phyloP scores from a whole-genome alignment of 257 asterid genomes.

The Anisodus tanguticus region DNA sequence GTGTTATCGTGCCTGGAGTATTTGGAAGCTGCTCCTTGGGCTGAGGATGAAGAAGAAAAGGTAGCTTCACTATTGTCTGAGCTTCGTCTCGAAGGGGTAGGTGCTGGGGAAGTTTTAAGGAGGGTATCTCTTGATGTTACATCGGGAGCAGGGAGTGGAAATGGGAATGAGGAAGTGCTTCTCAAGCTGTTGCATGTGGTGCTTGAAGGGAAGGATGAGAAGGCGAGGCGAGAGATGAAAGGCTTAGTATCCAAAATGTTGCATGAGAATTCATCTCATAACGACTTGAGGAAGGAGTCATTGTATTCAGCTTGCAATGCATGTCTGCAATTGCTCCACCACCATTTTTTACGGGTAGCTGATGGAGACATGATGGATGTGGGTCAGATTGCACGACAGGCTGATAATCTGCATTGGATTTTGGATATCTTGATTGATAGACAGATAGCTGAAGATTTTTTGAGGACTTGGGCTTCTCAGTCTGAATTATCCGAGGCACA shows the following conservation, averaged over 20 bases:
- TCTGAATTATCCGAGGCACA: conserved; percentile 64
- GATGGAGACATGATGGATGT: conserved; percentile 54
- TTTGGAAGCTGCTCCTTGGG: conserved; percentile 99
- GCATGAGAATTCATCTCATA: conserved; percentile 75
- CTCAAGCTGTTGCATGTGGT: conserved; percentile 82
- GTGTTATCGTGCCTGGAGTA: conserved; percentile 86
- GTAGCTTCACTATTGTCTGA: conserved; percentile 85
- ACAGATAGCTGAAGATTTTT: conserved; percentile 80
- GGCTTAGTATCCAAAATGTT: conserved; percentile 76
- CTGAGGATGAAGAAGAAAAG: conserved; percentile 94
- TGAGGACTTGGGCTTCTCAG: conserved; percentile 74
- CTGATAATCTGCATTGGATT: conserved; percentile 94
- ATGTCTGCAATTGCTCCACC: conserved; percentile 63
- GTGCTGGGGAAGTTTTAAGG: conserved; percentile 85
- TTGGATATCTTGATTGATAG: conserved; percentile 86
- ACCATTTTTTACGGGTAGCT: conserved; percentile 57
- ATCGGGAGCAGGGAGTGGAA: conserved; percentile 45
- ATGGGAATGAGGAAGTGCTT: conserved; percentile 73
- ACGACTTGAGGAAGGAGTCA: conserved; percentile 79
- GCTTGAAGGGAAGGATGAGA: conserved; percentile 96
- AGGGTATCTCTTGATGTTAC: conserved; percentile 78
- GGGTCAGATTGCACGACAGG: conserved; percentile 79
- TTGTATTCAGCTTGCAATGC: conserved; percentile 72
- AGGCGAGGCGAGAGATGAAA: conserved; percentile 96
- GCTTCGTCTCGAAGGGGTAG: conserved; percentile 82